Evolutionary conservation across 2,329 filamentous ascomycete species (phyloP).

Genomic region (Colletotrichum endophyticum): DNA sequence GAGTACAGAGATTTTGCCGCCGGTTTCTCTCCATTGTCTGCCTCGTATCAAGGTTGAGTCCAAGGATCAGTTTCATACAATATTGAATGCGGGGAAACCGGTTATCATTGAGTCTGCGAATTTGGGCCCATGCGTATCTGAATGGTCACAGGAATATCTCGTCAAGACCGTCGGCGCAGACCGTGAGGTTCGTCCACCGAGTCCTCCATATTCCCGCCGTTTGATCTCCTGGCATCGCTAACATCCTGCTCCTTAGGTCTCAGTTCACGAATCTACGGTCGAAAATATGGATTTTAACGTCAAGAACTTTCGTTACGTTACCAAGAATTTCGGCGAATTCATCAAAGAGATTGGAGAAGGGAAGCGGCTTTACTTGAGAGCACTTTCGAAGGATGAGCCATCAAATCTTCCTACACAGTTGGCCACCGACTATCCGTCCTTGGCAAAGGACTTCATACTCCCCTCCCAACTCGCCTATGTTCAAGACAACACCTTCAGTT

Average conservation of each 20-base stretch:
- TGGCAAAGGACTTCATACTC: slow-evolving; percentile 73
- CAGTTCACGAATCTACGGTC: slow-evolving; percentile 73
- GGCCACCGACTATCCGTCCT: slow-evolving; percentile 70
- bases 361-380: slow-evolving; percentile 76
- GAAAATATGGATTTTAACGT: slow-evolving; percentile 78
- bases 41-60: slow-evolving; percentile 57
- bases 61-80: slow-evolving; percentile 60
- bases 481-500: slow-evolving; percentile 72
- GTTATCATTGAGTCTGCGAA: slow-evolving; percentile 69
- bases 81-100: slow-evolving; percentile 65
- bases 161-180: slow-evolving; percentile 63
- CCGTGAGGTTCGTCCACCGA: slow-evolving; percentile 54
- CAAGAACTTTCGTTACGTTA: slow-evolving; percentile 83
- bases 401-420: slow-evolving; percentile 73
- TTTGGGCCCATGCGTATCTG: slow-evolving; percentile 55
- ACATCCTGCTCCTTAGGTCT: slow-evolving; percentile 52
- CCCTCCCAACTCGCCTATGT: slow-evolving; percentile 67
- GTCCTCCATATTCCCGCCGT: neutral
- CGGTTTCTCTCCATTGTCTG: slow-evolving; percentile 36
- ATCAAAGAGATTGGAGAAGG: slow-evolving; percentile 64
- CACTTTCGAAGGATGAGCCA: slow-evolving; percentile 73
- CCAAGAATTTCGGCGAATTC: slow-evolving; percentile 70
- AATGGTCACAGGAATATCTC: slow-evolving; percentile 75
- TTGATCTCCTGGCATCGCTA: neutral
- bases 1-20: slow-evolving; percentile 6